Evolutionary conservation across 2,329 filamentous ascomycete genomes (phyloP).

Genomic region (Camptophora hylomeconis): DNA sequence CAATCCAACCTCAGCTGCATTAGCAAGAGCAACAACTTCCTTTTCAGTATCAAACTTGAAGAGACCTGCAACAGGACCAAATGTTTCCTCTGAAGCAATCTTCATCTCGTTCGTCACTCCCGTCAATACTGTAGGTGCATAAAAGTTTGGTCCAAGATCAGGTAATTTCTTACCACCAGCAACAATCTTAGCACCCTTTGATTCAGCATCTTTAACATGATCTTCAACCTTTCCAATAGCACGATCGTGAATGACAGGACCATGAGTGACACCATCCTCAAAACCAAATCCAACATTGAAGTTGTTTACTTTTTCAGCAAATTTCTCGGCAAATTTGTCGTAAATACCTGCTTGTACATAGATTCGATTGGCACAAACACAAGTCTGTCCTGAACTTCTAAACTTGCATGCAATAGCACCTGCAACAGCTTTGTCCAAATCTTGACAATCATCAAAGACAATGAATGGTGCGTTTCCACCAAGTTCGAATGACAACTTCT

Average conservation of each 20-base stretch:
- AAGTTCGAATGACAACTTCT: conserved; percentile 80
- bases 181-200: conserved; percentile 63
- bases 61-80: conserved; percentile 81
- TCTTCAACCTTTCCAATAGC: conserved; percentile 66
- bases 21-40: conserved; percentile 75
- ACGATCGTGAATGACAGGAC: conserved; percentile 57
- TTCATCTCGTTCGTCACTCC: conserved; percentile 79
- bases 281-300: conserved; percentile 37
- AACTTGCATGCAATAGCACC: conserved; percentile 84
- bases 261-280: conserved; percentile 33
- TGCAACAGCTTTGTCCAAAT: conserved; percentile 69
- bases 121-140: conserved; percentile 75
- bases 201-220: conserved; percentile 66
- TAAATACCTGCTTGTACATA: conserved; percentile 40
- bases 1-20: conserved; percentile 70
- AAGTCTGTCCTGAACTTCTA: conserved; percentile 88
- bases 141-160: conserved; percentile 74
- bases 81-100: conserved; percentile 79
- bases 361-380: conserved; percentile 60
- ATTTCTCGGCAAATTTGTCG: conserved; percentile 40
- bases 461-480: conserved; percentile 95
- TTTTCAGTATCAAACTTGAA: conserved; percentile 82
- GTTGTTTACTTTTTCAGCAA: conserved; percentile 39
- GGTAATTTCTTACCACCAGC: conserved; percentile 62
- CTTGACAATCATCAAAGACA: conserved; percentile 79